phyloP scores from a whole-genome alignment of 164 flowering plant genomes.

The Euptelea pleiosperma region DNA sequence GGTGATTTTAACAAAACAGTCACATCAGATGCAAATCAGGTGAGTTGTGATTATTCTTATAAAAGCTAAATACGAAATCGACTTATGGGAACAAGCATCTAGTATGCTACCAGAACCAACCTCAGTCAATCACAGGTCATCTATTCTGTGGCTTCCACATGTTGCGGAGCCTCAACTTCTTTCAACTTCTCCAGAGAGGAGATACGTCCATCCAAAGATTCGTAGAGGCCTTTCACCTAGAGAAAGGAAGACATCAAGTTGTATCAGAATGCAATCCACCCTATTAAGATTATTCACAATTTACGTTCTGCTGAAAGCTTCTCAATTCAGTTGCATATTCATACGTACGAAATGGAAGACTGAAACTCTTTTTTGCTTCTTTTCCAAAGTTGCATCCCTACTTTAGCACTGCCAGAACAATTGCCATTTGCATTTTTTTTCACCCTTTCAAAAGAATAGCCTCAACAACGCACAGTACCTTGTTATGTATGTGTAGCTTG shows the following conservation, averaged over 20 bases:
- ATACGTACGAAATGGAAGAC: too few species aligned
- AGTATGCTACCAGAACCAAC: conserved; percentile 5
- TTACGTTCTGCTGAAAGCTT: background rate
- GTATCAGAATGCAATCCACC: background rate
- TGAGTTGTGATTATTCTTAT: conserved; percentile 9
- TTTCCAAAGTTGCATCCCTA: too few species aligned
- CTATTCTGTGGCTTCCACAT: conserved; percentile 45
- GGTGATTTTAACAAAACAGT: background rate
- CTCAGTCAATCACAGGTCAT: background rate
- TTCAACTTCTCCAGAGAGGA: conserved; percentile 53
- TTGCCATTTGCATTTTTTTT: too few species aligned
- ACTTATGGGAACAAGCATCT: background rate
- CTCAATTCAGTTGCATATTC: too few species aligned
- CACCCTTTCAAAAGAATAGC: too few species aligned
- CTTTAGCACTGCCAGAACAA: too few species aligned
- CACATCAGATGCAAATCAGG: background rate
- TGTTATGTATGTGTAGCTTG: too few species aligned
- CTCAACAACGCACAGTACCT: too few species aligned
- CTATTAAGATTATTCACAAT: background rate
- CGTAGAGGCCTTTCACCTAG: conserved; percentile 50
- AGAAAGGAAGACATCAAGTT: background rate
- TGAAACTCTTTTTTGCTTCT: too few species aligned
- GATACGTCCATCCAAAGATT: conserved; percentile 48
- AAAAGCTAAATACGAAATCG: background rate
- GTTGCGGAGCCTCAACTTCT: conserved; percentile 36